Evolutionary conservation across 148 eudicot species (phyloP), one percentile per base, ranked within the genome.

Genomic region (Polygonum maritimum): DNA sequence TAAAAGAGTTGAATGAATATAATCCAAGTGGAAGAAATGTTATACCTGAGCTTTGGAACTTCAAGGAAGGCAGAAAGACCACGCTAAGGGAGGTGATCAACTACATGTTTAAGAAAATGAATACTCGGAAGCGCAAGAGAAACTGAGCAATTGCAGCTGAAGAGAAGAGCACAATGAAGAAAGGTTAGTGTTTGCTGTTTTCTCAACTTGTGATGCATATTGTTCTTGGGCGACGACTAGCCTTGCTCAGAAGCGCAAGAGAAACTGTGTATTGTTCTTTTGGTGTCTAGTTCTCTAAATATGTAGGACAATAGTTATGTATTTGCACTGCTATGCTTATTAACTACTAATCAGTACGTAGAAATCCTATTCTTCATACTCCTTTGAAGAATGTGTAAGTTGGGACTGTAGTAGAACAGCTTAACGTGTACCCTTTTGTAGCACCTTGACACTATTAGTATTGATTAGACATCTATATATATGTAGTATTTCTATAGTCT

Each of bases 1-100:
- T 89, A 75, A 80, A 41, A 39, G 96, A 91, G 74, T 71, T 86
- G 48, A 85, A 87, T 76, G 89, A 91, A 55, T 90, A 85, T 76
- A 87, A 89, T 80, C 91, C 96, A 36, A 91, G 96, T 82, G 96
- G 96, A 21, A 79, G 96, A 54, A 89, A 89, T 51, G 78, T 79
- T 36, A 44, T 87, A 19, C 48, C 81, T 14, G 96, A 91, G 83
- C 88, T 91, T 0, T 91, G 96, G 96, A 87, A 89, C 80, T 80
- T 62, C 63, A 89, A 91, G 65, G 92, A 87, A 76, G 76, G 80
- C 33, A 79, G 91, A 41, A 87, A 86, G 77, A 92, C 96, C 26
- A 89, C 96, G 1, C 79, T 91, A 21, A 89, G 89, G 83, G 96
- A 91, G 80, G 92, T 86, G 36, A 81, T 89, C 15, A 78, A 49